Evolutionary conservation across 768 basidiomycete genomes (phyloP).

Genomic region (Russula emetica): DNA sequence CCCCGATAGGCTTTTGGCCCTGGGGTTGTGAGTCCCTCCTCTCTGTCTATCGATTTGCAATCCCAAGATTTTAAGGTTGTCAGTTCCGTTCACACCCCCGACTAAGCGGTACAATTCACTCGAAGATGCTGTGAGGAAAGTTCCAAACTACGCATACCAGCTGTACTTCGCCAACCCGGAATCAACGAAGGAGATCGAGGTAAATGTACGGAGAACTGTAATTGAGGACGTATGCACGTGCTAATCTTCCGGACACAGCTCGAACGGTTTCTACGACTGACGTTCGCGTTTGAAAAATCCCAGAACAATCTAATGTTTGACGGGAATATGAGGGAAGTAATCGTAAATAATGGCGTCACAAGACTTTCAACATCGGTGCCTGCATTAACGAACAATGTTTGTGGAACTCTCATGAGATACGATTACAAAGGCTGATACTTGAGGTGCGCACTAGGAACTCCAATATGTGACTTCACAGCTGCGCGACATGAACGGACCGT

Average conservation of each 20-base stretch:
- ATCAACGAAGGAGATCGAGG: slow-evolving; percentile 54
- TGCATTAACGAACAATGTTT: slow-evolving; percentile 27
- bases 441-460: slow-evolving; percentile 45
- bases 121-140: slow-evolving; percentile 45
- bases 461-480: slow-evolving; percentile 48
- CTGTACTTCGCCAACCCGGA: slow-evolving; percentile 54
- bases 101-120: slow-evolving; percentile 45
- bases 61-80: slow-evolving; percentile 43
- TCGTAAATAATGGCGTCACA: slow-evolving; percentile 14
- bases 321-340: slow-evolving; percentile 15
- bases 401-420: neutral
- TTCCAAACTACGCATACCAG: slow-evolving; percentile 64
- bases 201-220: slow-evolving; percentile 42
- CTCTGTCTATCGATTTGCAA: neutral
- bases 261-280: slow-evolving; percentile 26
- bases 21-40: slow-evolving; percentile 46
- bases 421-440: neutral
- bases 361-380: neutral
- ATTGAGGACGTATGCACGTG: neutral
- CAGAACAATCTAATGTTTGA: slow-evolving; percentile 8
- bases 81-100: slow-evolving; percentile 64
- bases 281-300: slow-evolving; percentile 16
- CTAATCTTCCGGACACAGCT: slow-evolving; percentile 27
- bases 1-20: slow-evolving; percentile 54
- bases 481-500: slow-evolving; percentile 56